Evolutionary conservation across 2,329 filamentous ascomycete species (phyloP).

Genomic region (Colletotrichum caudatum): DNA sequence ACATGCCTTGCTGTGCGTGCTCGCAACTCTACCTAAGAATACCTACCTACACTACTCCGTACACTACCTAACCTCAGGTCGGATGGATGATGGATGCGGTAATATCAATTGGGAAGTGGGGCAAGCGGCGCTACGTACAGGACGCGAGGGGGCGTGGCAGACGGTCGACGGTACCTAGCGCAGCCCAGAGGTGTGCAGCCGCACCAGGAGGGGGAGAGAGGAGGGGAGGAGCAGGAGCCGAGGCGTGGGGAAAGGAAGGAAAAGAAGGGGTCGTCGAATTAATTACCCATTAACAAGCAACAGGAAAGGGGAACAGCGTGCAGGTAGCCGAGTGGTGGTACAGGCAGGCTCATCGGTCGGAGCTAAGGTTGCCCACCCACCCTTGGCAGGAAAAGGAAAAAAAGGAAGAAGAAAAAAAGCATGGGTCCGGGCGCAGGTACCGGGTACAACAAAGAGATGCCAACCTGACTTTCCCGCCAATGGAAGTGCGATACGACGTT

Average conservation of each 20-base stretch:
- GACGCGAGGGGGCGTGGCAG: slow-evolving; percentile 20
- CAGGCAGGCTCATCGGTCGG: neutral
- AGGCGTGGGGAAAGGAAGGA: slow-evolving; percentile 40
- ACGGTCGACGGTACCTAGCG: slow-evolving; percentile 23
- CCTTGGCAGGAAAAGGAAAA: slow-evolving; percentile 6
- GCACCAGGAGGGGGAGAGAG: slow-evolving; percentile 16
- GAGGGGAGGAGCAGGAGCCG: slow-evolving; percentile 29
- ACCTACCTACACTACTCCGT: too few relatives aligned
- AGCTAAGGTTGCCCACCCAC: neutral
- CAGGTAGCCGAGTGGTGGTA: slow-evolving; percentile 8
- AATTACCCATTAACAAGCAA: slow-evolving; percentile 32
- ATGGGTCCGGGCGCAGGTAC: slow-evolving; percentile 36
- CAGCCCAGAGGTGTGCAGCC: slow-evolving; percentile 26
- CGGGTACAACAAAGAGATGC: slow-evolving; percentile 11
- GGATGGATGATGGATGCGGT: slow-evolving; percentile 38
- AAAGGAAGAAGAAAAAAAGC: slow-evolving; percentile 32
- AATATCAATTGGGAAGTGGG: slow-evolving; percentile 31
- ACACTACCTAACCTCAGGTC: neutral
- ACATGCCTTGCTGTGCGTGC: neutral
- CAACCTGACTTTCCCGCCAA: slow-evolving; percentile 5
- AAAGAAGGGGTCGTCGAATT: slow-evolving; percentile 41
- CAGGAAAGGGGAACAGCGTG: slow-evolving; percentile 31
- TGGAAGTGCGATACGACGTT: slow-evolving; percentile 21
- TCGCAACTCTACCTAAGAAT: neutral
- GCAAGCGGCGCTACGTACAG: slow-evolving; percentile 28